These are phyloP conservation scores for Inonotus obliquus DNA, from an alignment of 1,284 basidiomycete genomes.

Conservation along the genomic window DNA sequence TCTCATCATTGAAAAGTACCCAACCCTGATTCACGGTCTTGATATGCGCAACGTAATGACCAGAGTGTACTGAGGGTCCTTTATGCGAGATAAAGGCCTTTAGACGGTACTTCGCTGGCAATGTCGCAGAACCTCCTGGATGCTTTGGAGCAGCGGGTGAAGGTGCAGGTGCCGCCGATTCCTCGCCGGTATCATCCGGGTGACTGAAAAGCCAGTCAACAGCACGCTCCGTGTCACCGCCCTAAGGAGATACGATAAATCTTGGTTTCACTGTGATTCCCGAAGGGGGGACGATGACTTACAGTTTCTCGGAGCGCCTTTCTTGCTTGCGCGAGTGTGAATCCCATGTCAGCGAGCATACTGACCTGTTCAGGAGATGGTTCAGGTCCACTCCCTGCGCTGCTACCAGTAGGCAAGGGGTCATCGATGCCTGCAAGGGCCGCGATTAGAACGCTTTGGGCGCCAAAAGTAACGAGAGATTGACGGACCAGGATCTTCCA, in stretches of 20 bases:
- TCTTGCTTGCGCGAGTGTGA: slow-evolving; percentile 75
- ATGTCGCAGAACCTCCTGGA: slow-evolving; percentile 44
- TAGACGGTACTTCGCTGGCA: slow-evolving; percentile 78
- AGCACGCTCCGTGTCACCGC: slow-evolving; percentile 76
- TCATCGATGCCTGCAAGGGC: slow-evolving; percentile 73
- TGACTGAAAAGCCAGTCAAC: slow-evolving; percentile 98
- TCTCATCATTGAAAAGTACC: slow-evolving; percentile 95
- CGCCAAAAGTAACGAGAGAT: background rate
- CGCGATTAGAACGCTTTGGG: background rate
- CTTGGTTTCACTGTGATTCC: background rate
- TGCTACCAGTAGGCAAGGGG: slow-evolving; percentile 50
- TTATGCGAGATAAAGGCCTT: slow-evolving; percentile 98
- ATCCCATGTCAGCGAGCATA: slow-evolving; percentile 91
- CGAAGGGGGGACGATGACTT: slow-evolving; percentile 25
- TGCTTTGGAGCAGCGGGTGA: slow-evolving; percentile 22
- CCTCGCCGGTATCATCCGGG: slow-evolving; percentile 81
- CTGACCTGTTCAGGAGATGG: slow-evolving; percentile 64
- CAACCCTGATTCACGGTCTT: slow-evolving; percentile 53
- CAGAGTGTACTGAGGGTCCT: slow-evolving; percentile 90
- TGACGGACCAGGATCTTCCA: slow-evolving; percentile 83
- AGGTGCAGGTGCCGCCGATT: slow-evolving; percentile 31
- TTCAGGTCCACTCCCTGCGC: slow-evolving; percentile 37
- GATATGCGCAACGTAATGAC: slow-evolving; percentile 90
- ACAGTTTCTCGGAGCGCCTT: slow-evolving; percentile 91
- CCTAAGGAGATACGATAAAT: slow-evolving; percentile 34